Conservation (phyloP, 169 alveolate genomes). For the Plasmodium gallinaceum region DNA sequence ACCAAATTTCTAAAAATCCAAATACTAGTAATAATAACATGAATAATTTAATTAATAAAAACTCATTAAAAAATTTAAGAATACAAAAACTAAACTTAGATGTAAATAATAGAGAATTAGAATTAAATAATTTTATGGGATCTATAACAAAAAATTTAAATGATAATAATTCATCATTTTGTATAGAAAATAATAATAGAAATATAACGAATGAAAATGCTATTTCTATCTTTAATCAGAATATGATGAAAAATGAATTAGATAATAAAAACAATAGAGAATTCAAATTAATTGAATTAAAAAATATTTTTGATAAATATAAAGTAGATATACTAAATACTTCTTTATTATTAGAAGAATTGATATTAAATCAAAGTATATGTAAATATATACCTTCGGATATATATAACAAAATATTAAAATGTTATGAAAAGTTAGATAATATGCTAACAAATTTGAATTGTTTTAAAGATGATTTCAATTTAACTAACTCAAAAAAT, state of each 20-base stretch:
- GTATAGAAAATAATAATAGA: constrained; percentile 4
- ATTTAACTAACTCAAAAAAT: background rate
- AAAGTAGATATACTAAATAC: constrained; percentile 46
- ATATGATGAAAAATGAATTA: background rate
- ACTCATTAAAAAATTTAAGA: background rate
- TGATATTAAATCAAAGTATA: constrained; percentile 31
- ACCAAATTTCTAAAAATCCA: no score
- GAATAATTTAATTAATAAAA: background rate
- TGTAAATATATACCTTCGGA: constrained; percentile 41
- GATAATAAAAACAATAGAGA: background rate
- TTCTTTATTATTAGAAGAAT: constrained; percentile 45
- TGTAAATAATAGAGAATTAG: constrained; percentile 2
- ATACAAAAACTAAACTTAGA: constrained; percentile 6
- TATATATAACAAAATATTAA: constrained; percentile 47
- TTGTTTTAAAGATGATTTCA: constrained; percentile 1
- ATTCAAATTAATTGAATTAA: background rate
- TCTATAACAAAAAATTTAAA: constrained; percentile 16
- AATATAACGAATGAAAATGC: background rate
- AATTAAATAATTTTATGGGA: constrained; percentile 8
- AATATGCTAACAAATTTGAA: constrained; percentile 12
- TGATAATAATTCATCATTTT: constrained; percentile 20
- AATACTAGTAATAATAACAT: background rate
- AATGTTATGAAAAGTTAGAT: constrained; percentile 68
- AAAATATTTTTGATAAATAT: constrained; percentile 23
- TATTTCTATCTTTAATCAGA: constrained; percentile 10